phyloP scores from a whole-genome alignment of 2,329 filamentous ascomycete genomes.

The Alternaria sp. region DNA sequence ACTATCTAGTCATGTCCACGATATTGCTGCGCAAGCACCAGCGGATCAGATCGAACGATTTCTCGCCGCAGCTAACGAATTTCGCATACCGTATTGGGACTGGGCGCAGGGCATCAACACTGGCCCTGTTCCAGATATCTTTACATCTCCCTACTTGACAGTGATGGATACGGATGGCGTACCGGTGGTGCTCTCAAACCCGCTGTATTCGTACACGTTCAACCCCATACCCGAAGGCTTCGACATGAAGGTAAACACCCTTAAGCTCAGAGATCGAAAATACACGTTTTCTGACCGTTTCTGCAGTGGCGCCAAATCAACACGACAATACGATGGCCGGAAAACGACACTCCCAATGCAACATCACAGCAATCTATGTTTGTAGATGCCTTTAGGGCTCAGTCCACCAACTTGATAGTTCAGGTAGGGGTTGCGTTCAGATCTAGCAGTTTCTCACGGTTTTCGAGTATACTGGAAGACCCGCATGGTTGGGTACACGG shows the following conservation, averaged over 20 bases:
- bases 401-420: conserved; percentile 51
- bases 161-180: conserved; percentile 32
- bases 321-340: conserved; percentile 46
- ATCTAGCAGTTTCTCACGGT: conserved; percentile 21
- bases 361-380: conserved; percentile 27
- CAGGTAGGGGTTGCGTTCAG: conserved; percentile 16
- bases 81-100: conserved; percentile 50
- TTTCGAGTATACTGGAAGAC: conserved; percentile 50
- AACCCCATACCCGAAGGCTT: conserved; percentile 38
- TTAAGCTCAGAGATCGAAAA: too few species aligned
- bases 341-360: conserved; percentile 26
- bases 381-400: conserved; percentile 24
- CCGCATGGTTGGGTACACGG: conserved; percentile 44
- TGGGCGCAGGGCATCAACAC: conserved; percentile 39
- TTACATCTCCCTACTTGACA: conserved; percentile 27
- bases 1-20: conserved; percentile 35
- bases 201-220: conserved; percentile 43
- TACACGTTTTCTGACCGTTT: not conserved
- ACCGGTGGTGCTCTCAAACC: conserved; percentile 35
- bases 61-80: conserved; percentile 37
- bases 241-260: conserved; percentile 27
- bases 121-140: conserved; percentile 38
- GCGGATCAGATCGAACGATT: conserved; percentile 32
- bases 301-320: conserved; percentile 37
- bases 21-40: conserved; percentile 30